Conservation (phyloP, 305 asterid species). For the Withania somnifera region DNA sequence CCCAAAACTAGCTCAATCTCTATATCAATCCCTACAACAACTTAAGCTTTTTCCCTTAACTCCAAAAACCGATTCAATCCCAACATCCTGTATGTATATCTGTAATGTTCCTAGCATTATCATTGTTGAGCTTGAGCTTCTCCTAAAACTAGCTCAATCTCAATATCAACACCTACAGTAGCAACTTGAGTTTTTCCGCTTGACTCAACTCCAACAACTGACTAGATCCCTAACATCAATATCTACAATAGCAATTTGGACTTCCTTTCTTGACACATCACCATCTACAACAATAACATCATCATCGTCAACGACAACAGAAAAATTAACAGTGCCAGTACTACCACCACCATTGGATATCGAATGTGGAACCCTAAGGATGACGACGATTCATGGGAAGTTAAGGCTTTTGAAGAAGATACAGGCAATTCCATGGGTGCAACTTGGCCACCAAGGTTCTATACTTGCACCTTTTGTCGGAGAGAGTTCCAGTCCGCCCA, state of each 20-base stretch:
- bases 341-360: neutral
- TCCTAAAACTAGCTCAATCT: neutral
- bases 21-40: no score
- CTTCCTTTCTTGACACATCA: constrained; percentile 4
- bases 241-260: neutral
- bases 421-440: constrained; percentile 4
- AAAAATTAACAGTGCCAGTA: neutral
- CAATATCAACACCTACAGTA: neutral
- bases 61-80: no score
- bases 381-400: constrained; percentile 22
- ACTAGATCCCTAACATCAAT: neutral
- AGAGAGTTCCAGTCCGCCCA: constrained; percentile 24
- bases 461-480: constrained; percentile 19
- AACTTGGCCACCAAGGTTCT: constrained; percentile 24
- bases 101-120: constrained; percentile 12
- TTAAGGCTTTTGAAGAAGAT: constrained; percentile 20
- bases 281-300: neutral
- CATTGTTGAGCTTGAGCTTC: constrained; percentile 1
- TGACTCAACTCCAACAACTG: constrained; percentile 10
- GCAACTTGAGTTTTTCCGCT: constrained; percentile 12
- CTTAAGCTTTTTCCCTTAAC: no score
- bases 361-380: constrained; percentile 26
- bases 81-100: constrained; percentile 2
- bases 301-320: neutral
- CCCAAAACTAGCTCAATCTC: no score